phyloP scores from a whole-genome alignment of 208 protist species.

The Wallacemonas sp. region DNA sequence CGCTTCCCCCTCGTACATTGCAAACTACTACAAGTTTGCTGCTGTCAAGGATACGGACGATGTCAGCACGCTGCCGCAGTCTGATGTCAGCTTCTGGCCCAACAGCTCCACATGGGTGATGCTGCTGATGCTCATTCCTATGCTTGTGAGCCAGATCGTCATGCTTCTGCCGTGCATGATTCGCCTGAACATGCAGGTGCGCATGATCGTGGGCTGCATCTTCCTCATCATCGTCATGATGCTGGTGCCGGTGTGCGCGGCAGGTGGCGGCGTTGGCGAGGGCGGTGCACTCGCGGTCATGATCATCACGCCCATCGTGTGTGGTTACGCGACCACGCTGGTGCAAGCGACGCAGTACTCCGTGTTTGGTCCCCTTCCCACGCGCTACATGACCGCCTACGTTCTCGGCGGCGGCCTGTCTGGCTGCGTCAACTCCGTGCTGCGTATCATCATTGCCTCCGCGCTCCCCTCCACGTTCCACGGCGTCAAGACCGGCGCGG shows the following conservation, averaged over 20 bases:
- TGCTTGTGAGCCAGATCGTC: conserved; percentile 35
- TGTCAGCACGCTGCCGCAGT: conserved; percentile 29
- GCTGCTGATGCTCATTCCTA: conserved; percentile 43
- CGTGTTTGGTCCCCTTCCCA: conserved; percentile 38
- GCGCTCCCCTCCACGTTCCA: conserved; percentile 32
- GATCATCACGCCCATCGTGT: conserved; percentile 30
- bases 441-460: conserved; percentile 45
- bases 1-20: conserved; percentile 45
- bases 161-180: conserved; percentile 42
- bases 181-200: conserved; percentile 30
- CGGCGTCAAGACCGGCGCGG: conserved; percentile 44
- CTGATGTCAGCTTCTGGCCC: conserved; percentile 35
- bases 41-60: conserved; percentile 39
- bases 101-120: conserved; percentile 44
- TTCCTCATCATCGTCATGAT: conserved; percentile 32
- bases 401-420: conserved; percentile 46
- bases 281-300: conserved; percentile 29
- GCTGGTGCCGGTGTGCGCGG: conserved; percentile 32
- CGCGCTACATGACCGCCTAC: conserved; percentile 35
- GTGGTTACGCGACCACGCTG: conserved; percentile 28
- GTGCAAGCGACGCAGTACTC: conserved; percentile 36
- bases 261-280: conserved; percentile 34
- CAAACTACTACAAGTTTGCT: conserved; percentile 51
- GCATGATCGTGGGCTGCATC: conserved; percentile 32
- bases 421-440: conserved; percentile 39